Evolutionary conservation across 805 yeast genomes (phyloP).

Genomic region (Metschnikowia drakensbergensis): DNA sequence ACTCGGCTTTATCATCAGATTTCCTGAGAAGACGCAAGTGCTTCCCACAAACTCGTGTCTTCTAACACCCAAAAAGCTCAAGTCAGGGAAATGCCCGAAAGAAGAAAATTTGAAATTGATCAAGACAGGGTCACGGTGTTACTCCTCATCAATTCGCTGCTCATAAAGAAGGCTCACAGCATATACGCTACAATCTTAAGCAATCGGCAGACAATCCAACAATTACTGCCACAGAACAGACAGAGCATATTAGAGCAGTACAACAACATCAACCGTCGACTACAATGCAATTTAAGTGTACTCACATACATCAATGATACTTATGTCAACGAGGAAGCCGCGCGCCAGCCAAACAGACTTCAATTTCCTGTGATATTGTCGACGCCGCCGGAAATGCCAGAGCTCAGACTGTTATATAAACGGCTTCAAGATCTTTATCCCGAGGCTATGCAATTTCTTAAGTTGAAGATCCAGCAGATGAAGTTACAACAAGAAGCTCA

Average conservation of each 20-base stretch:
- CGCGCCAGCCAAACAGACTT: slow-evolving; percentile 22
- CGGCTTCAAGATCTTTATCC: slow-evolving; percentile 49
- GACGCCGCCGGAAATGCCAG: slow-evolving; percentile 56
- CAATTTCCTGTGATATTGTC: slow-evolving; percentile 48
- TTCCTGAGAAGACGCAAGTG: slow-evolving; percentile 1
- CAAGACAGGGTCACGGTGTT: slow-evolving; percentile 42
- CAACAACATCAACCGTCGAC: slow-evolving; percentile 38
- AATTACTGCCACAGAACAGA: slow-evolving; percentile 31
- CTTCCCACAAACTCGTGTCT: neutral
- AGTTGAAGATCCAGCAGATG: slow-evolving; percentile 35
- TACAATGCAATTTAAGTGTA: slow-evolving; percentile 41
- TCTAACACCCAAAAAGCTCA: neutral
- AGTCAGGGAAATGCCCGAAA: slow-evolving; percentile 10
- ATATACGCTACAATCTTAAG: slow-evolving; percentile 34
- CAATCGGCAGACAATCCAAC: slow-evolving; percentile 33
- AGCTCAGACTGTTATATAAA: slow-evolving; percentile 45
- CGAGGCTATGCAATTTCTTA: slow-evolving; percentile 46
- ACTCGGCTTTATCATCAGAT: neutral
- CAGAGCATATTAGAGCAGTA: slow-evolving; percentile 33
- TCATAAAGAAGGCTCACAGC: slow-evolving; percentile 38
- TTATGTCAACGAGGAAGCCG: slow-evolving; percentile 30
- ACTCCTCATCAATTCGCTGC: slow-evolving; percentile 39
- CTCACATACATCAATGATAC: slow-evolving; percentile 37
- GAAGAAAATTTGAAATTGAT: slow-evolving; percentile 25
- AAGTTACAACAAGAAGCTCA: slow-evolving; percentile 25